These are phyloP conservation scores for Neofusicoccum parvum DNA, from an alignment of 2,329 filamentous ascomycete genomes.

Conservation along the genomic window DNA sequence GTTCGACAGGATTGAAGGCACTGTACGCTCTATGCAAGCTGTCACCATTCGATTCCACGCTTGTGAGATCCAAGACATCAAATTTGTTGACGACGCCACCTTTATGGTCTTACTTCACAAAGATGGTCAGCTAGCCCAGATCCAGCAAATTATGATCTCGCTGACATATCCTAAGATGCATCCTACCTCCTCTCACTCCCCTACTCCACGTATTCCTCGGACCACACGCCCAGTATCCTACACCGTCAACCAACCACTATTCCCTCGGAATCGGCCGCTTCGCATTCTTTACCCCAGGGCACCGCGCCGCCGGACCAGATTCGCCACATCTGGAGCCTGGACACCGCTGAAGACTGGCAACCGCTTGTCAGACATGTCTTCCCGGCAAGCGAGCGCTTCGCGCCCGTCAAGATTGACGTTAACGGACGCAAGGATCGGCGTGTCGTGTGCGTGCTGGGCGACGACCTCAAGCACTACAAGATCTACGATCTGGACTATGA, in stretches of 20 bases:
- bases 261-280: background rate
- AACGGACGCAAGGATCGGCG: constrained; percentile 58
- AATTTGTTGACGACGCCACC: constrained; percentile 66
- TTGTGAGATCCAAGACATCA: constrained; percentile 60
- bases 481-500: constrained; percentile 56
- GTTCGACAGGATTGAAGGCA: constrained; percentile 42
- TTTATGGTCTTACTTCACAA: constrained; percentile 61
- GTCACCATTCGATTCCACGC: constrained; percentile 54
- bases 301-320: background rate
- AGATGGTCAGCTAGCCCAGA: constrained; percentile 35
- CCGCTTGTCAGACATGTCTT: constrained; percentile 51
- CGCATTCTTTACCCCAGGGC: constrained; percentile 2
- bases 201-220: constrained; percentile 24
- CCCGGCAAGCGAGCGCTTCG: constrained; percentile 45
- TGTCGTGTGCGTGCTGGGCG: constrained; percentile 58
- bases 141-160: background rate
- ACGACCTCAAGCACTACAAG: constrained; percentile 56
- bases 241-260: background rate
- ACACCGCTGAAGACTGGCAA: constrained; percentile 21
- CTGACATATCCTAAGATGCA: constrained; percentile 16
- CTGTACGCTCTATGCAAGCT: constrained; percentile 45
- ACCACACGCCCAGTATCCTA: constrained; percentile 17
- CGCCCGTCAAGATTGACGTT: constrained; percentile 53
- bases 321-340: constrained; percentile 20
- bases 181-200: constrained; percentile 29